Evolutionary conservation across 805 yeast species (phyloP), one percentile per base, ranked within the genome.

Genomic region (Babjeviella inositovora): DNA sequence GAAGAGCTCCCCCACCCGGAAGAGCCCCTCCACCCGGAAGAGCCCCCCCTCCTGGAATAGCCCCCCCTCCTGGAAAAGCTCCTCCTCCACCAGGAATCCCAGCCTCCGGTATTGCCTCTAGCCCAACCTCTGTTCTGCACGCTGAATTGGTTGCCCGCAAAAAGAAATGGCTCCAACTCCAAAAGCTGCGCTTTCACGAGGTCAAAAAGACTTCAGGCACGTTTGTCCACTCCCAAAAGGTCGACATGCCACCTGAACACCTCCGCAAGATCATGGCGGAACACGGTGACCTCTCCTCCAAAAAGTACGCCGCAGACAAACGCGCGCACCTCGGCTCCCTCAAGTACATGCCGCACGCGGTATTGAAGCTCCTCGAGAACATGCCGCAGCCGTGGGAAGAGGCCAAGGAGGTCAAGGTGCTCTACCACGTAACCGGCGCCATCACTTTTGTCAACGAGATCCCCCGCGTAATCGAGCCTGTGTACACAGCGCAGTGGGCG

Each of bases 311-410:
- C 11, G 66, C 76, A 8, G 96, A 87, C 38, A 85, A 84, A 41
- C 57, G 87, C 29, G 70, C 94, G 1, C 84, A 80, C 37, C 49
- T 92, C 13, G 95, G 95, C 2, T 85, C 97, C 2, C 55, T 90
- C 27, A 87, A 84, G 47, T 92, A 76, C 50, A 65, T 92, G 73
- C 99, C 99, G 0, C 97, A 87, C 49, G 95, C 98, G 0, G 65
- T 84, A 4, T 47, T 84, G 33, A 90, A 90, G 45, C 59, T 90
- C 18, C 41, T 90, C 18, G 98, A 90, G 38, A 84, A 82, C 39
- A 87, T 90, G 87, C 99, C 99, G 0, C 93, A 84, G 42, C 99
- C 99, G 1, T 90, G 99, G 99, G 97, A 90, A 43, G 65, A 69
- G 24, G 53, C 63, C 2, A 79, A 79, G 30, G 92, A 79, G 20